Evolutionary conservation across 495 filamentous ascomycete genomes (phyloP).

Genomic region (Penicillium nucicola): DNA sequence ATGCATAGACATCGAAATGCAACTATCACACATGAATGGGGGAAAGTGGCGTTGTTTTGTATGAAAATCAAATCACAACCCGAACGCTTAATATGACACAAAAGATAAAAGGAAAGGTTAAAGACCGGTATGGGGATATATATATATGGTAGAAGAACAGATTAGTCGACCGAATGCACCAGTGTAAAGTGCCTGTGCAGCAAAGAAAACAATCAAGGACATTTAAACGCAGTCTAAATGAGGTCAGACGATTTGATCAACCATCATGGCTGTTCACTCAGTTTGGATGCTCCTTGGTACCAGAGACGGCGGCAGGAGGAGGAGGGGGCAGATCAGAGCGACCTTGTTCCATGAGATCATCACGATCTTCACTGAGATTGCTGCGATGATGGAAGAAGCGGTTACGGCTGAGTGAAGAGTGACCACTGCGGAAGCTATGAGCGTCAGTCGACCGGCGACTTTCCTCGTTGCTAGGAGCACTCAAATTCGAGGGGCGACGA

Average conservation of each 20-base stretch:
- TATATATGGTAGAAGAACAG: slow-evolving; percentile 5
- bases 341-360: slow-evolving; percentile 36
- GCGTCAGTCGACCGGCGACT: slow-evolving; percentile 35
- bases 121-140: slow-evolving; percentile 2
- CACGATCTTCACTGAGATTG: slow-evolving; percentile 21
- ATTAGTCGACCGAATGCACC: background rate
- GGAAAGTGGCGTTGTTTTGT: background rate
- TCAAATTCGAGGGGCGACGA: slow-evolving; percentile 27
- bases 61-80: background rate
- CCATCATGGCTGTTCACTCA: background rate
- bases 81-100: slow-evolving; percentile 1
- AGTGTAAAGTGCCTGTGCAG: background rate
- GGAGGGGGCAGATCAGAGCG: slow-evolving; percentile 10
- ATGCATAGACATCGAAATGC: no score
- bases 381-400: slow-evolving; percentile 38
- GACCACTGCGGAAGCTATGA: slow-evolving; percentile 27
- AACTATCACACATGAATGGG: no score
- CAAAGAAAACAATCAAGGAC: background rate
- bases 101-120: background rate
- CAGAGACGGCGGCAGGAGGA: background rate
- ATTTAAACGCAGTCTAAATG: background rate
- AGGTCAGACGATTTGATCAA: background rate
- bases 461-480: slow-evolving; percentile 12
- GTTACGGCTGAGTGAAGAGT: slow-evolving; percentile 30
- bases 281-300: slow-evolving; percentile 5